Conservation (phyloP, 371 early-diverging fungal species). For the Lichtheimia ramosa region DNA sequence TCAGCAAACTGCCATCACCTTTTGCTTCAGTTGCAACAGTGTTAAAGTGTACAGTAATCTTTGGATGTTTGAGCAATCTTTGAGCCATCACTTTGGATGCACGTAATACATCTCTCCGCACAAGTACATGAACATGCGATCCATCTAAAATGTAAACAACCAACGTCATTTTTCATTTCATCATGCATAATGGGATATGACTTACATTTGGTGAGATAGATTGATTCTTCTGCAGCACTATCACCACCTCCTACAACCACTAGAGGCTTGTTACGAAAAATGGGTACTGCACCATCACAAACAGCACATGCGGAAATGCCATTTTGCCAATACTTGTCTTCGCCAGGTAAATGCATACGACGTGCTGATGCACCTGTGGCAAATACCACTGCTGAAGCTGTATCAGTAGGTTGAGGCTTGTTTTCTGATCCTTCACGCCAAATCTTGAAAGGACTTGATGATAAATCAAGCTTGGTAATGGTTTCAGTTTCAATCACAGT, state of each 20-base stretch:
- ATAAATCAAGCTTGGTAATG: constrained; percentile 80
- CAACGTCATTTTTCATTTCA: neutral
- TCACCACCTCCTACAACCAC: constrained; percentile 99
- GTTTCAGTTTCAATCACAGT: constrained; percentile 90
- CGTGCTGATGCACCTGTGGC: constrained; percentile 99
- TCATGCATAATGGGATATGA: constrained; percentile 26
- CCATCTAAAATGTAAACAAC: constrained; percentile 55
- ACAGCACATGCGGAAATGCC: constrained; percentile 99
- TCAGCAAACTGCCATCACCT: constrained; percentile 84
- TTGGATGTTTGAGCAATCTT: constrained; percentile 80
- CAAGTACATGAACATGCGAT: constrained; percentile 90
- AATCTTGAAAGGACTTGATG: constrained; percentile 85
- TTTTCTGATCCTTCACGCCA: constrained; percentile 86
- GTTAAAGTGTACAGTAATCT: constrained; percentile 93
- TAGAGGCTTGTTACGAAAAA: constrained; percentile 92
- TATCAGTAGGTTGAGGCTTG: constrained; percentile 65
- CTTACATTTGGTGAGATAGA: constrained; percentile 87
- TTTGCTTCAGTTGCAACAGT: constrained; percentile 80
- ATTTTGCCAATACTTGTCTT: constrained; percentile 54
- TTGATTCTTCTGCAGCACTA: constrained; percentile 98
- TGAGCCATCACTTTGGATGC: constrained; percentile 96
- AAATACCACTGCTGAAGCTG: constrained; percentile 87
- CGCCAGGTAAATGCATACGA: constrained; percentile 77
- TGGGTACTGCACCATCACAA: constrained; percentile 98
- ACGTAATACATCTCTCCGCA: constrained; percentile 94